Base-by-base conservation (phyloP, 2,329 filamentous ascomycete species). In the Westerdykella sp. region DNA sequence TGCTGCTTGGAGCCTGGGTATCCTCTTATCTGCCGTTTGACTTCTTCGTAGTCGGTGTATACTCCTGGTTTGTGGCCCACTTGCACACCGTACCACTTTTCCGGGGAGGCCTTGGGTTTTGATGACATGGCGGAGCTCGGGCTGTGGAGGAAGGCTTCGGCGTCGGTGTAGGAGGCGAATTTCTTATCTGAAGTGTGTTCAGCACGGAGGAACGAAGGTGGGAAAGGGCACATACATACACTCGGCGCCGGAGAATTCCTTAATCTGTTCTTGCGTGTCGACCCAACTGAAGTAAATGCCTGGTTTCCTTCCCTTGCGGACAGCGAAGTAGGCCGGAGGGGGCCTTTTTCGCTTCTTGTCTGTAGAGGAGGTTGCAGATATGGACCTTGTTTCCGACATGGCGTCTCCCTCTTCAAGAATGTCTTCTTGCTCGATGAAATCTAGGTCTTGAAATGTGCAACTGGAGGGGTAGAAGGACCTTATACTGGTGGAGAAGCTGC, bases 111-210 rank as follows among this genome's bases (percentile, higher is more conserved):
- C 14, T 62, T 64, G 2, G 66, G 55, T 35, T 35, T 35, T 9
- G 32, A 35, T 14, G 32, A 35, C 2, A 66, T 66, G 12, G 60
- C 53, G 3, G 61, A 62, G 6, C 65, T 65, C 44, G 76, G 75
- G 51, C 75, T 76, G 37, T 86, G 85, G 21, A 87, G 74, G 61
- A 87, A 96, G 2, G 79, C 80, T 56, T 85, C 78, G n/a, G 91
- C 91, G 46, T 95, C 88, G 49, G 82, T 77, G 45, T 76, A 72
- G 0, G 77, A 80, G 9, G 75, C 69, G 61, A 95, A 96, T 1
- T 85, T 87, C 70, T 93, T 91, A 73, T 85, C 87, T 93, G 47
- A 21, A 34, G 21, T 14, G 7, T 4, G 30, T 56, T 41, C 53
- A 42, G n/a, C n/a, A 25, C 4, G 14, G 23, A 6, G 21, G 4